These are phyloP conservation scores for Alternaria arborescens DNA, from an alignment of 2,329 filamentous ascomycete genomes.

Conservation along the genomic window DNA sequence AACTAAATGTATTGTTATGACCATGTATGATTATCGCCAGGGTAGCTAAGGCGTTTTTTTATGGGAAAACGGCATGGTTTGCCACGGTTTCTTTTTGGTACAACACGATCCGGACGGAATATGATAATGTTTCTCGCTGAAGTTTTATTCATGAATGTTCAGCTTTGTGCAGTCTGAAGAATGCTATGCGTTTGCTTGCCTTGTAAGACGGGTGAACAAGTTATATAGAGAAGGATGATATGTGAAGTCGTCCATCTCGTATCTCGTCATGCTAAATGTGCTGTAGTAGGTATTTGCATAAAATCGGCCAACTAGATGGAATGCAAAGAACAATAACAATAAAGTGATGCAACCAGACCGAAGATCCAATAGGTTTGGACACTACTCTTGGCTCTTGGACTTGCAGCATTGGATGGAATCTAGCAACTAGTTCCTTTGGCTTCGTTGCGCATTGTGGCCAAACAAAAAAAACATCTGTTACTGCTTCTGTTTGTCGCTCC, in stretches of 20 bases:
- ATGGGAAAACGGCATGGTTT: not conserved
- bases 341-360: too few species aligned
- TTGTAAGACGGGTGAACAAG: not conserved
- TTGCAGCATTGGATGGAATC: too few species aligned
- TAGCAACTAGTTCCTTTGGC: too few species aligned
- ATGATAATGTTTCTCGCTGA: not conserved
- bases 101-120: not conserved
- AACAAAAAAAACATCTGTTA: not conserved
- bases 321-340: too few species aligned
- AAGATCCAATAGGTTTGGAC: too few species aligned
- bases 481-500: too few species aligned
- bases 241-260: not conserved
- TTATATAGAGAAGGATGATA: not conserved
- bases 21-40: slow-evolving; percentile 11
- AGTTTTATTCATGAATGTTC: not conserved
- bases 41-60: not conserved
- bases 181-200: not conserved
- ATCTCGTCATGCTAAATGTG: not conserved
- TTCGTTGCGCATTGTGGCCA: not conserved
- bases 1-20: slow-evolving; percentile 11
- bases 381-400: too few species aligned
- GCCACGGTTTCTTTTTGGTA: not conserved
- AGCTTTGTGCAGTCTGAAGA: not conserved
- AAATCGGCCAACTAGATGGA: too few species aligned
- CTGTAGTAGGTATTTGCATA: not conserved